Conservation (phyloP, 805 yeast species). For the Clavispora carvajalis region DNA sequence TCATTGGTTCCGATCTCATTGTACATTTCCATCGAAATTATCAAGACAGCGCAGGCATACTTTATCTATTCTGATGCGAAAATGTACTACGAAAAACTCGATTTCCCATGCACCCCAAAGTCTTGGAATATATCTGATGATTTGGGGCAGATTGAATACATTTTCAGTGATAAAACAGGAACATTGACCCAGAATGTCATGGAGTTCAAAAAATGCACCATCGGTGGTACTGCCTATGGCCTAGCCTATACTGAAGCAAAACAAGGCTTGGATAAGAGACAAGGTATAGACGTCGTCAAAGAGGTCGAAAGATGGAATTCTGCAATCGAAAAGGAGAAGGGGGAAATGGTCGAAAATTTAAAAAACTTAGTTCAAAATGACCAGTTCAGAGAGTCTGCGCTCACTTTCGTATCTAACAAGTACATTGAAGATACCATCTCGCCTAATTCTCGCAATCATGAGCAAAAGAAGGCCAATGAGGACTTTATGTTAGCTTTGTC, state of each 20-base stretch:
- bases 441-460: conserved; percentile 20
- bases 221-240: conserved; percentile 69
- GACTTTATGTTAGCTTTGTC: conserved; percentile 63
- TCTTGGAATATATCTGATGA: conserved; percentile 85
- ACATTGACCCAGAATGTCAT: conserved; percentile 78
- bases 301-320: conserved; percentile 54
- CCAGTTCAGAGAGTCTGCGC: conserved; percentile 38
- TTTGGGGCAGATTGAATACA: conserved; percentile 79
- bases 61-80: conserved; percentile 72
- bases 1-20: conserved; percentile 79
- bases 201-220: conserved; percentile 81
- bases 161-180: conserved; percentile 82
- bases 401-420: conserved; percentile 61
- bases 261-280: conserved; percentile 72
- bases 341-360: conserved; percentile 44
- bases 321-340: conserved; percentile 47
- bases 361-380: conserved; percentile 31
- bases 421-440: conserved; percentile 48
- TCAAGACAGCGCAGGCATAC: conserved; percentile 76
- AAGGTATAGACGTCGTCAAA: conserved; percentile 67
- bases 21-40: conserved; percentile 76
- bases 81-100: conserved; percentile 64
- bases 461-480: conserved; percentile 46
- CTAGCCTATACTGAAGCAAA: conserved; percentile 79
- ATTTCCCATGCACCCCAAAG: conserved; percentile 79